Base-by-base conservation (phyloP, 305 asterid species). In the Fraxinus albicans region DNA sequence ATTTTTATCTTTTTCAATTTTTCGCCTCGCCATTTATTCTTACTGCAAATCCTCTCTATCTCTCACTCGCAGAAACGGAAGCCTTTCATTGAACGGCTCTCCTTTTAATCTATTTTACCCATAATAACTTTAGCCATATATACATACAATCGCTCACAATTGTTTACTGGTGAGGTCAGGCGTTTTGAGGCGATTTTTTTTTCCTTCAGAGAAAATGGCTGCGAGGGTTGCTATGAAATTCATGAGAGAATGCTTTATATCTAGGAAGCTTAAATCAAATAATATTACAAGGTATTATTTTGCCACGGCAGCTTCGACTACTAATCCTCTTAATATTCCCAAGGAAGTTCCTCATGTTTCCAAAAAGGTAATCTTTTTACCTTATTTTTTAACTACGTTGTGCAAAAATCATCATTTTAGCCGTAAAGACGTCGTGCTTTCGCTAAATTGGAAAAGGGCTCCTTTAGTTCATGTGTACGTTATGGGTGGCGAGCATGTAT, bases 281-380 rank as follows among this genome's bases (percentile, higher is more conserved):
- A 60, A 69, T 81, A 72, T 77, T 78, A 35, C 88, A n/a, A 81
- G 93, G 85, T 84, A 80, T 34, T 77, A 25, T 77, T 92, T 85
- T 42, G 89, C 89, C 80, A 78, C 92, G 58, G 85, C 75, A 60
- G 82, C 92, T 81, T 73, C 92, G 10, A 9, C 85, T 73, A 65
- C 85, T 70, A 33, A 87, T 83, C 88, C 83, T 80, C 89, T 88
- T 36, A 88, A 85, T 31, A 81, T 84, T 77, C 87, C 87, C 78
- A 88, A 81, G 73, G 91, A 86, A 84, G 69, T 90, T 83, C 95
- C 95, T 84, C 94, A 92, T 79, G 89, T 91, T 72, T 87, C 99
- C 75, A 95, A 87, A 84, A 95, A 91, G 92, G 98, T 91, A 40
- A 65, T 35, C 6, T 63, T 76, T 7, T 77, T 50, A 21, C 74